Evolutionary conservation across 2,329 filamentous ascomycete genomes (phyloP), one percentile per base, ranked within the genome.

Genomic region (Trichoderma atroviride): DNA sequence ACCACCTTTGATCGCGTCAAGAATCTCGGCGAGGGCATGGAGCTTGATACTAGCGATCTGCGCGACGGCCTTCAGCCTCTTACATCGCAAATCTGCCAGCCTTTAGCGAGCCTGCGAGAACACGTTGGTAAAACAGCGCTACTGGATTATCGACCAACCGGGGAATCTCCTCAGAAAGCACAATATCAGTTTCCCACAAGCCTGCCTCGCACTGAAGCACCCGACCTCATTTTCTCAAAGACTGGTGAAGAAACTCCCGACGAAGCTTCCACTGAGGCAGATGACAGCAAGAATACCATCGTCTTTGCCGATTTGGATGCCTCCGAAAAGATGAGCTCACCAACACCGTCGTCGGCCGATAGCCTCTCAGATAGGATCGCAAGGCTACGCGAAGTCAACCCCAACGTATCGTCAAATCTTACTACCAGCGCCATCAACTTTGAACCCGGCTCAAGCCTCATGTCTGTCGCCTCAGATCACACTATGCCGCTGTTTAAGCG

Each of bases 61-160:
- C 83, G 85, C 64, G 84, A 87, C 11, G 86, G 86, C 1, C 82
- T 96, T 10, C 85, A 86, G 24, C 87, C 88, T 9, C 83, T 97
- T 5, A 79, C 83, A 2, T 79, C 82, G 35, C 83, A 85, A 11
- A 79, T 96, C 13, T 88, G 90, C 71, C 86, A 89, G 73, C 91
- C 93, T 9, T 87, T 98, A 6, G 81, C 84, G 31, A 85, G 89
- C 58, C 87, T 99, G 31, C 89, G 93, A 9, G 84, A 89, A 22
- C 86, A 88, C n/a, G 88, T 97, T 58, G 81, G 86, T 19, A 82
- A 80, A 58, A 89, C 90, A 1, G 80, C 84, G 5, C 84, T 98
- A 64, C 86, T 89, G 65, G 94, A 97, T 77, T 98, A 98, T 78
- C 84, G 88, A 47, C 88, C 92, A 0, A 98, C 96, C 0, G 95